phyloP scores from a whole-genome alignment of 495 filamentous ascomycete species.

The Hypoxylon crocopeplum region DNA sequence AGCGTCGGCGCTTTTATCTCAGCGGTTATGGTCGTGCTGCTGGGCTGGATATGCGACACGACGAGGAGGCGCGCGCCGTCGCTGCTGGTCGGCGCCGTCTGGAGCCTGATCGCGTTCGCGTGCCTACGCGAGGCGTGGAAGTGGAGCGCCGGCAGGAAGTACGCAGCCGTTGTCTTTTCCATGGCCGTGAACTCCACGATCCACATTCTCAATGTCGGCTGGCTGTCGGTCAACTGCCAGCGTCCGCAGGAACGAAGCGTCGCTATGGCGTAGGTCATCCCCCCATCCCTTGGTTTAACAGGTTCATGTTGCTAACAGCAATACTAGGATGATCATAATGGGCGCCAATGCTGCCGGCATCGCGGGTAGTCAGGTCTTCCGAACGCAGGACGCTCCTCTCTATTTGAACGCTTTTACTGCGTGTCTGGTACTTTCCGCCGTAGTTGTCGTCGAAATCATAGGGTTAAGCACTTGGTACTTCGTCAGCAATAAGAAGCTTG shows the following conservation, averaged over 20 bases:
- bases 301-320: constrained; percentile 4
- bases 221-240: constrained; percentile 56
- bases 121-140: constrained; percentile 50
- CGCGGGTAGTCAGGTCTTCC: constrained; percentile 62
- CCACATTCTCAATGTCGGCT: constrained; percentile 53
- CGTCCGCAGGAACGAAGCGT: constrained; percentile 56
- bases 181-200: constrained; percentile 59
- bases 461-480: constrained; percentile 21
- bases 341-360: constrained; percentile 61
- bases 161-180: constrained; percentile 59
- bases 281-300: not conserved
- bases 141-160: constrained; percentile 38
- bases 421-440: constrained; percentile 24
- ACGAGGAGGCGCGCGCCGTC: constrained; percentile 46
- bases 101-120: constrained; percentile 55
- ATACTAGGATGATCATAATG: constrained; percentile 58
- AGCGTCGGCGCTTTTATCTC: constrained; percentile 54
- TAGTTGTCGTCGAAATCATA: constrained; percentile 17
- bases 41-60: constrained; percentile 49
- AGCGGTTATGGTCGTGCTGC: constrained; percentile 53
- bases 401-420: constrained; percentile 44
- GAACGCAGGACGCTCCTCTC: constrained; percentile 56
- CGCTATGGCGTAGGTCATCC: constrained; percentile 57
- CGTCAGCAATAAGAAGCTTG: constrained; percentile 23
- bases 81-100: constrained; percentile 49